phyloP scores from a whole-genome alignment of 306 rosid species.

The Cyclanthera cordifolia region DNA sequence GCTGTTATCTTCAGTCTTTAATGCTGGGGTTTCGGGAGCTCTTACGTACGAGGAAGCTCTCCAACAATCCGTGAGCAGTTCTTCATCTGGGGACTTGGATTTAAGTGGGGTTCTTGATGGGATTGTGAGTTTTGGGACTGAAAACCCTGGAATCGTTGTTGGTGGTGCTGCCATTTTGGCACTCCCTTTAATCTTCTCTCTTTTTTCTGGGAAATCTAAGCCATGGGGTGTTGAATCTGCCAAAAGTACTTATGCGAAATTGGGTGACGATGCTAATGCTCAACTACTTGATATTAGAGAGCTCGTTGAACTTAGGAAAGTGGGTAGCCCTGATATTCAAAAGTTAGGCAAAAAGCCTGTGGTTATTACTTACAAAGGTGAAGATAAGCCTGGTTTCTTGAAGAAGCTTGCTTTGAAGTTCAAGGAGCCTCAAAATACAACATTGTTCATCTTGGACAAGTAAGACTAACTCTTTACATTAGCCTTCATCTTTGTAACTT shows the following conservation, averaged over 20 bases:
- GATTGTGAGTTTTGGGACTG: conserved; percentile 41
- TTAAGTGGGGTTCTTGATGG: conserved; percentile 38
- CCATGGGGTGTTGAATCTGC: conserved; percentile 87
- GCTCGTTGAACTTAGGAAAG: conserved; percentile 44
- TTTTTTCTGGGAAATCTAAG: conserved; percentile 58
- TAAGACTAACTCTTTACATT: conserved; percentile 26
- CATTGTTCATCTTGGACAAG: conserved; percentile 93
- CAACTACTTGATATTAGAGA: conserved; percentile 80
- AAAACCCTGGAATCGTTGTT: conserved; percentile 57
- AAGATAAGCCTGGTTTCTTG: conserved; percentile 72
- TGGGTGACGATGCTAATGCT: conserved; percentile 59
- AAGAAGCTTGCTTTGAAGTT: conserved; percentile 74
- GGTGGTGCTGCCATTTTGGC: conserved; percentile 68
- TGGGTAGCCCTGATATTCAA: conserved; percentile 60
- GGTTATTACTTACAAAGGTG: conserved; percentile 49
- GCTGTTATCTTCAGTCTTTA: conserved; percentile 46
- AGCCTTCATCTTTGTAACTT: neutral
- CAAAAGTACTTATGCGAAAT: conserved; percentile 59
- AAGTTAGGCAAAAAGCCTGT: conserved; percentile 66
- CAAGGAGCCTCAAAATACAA: conserved; percentile 77
- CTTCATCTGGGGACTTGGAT: conserved; percentile 36
- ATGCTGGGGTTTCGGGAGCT: conserved; percentile 49
- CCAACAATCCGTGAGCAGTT: conserved; percentile 23
- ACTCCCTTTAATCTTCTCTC: conserved; percentile 63
- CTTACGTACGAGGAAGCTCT: conserved; percentile 74